Percentiles rank a stretch among this genome's conserved stretches.
Evolutionary conservation across 257 asterid species (phyloP).

Genomic region (Parsonsia alboflavescens): DNA sequence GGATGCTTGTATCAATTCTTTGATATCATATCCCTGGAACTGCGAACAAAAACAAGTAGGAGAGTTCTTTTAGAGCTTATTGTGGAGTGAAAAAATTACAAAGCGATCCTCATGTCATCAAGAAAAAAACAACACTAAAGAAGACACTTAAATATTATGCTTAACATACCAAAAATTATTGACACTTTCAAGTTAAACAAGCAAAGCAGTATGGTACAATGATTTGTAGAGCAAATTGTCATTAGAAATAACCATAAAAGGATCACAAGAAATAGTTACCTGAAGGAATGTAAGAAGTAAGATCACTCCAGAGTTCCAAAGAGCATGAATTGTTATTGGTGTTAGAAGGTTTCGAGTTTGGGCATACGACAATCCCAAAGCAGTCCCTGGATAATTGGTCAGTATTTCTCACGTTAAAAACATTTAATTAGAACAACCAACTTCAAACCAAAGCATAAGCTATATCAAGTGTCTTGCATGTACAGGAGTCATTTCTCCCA

Average conservation of each 20-base stretch:
- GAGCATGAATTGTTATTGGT: slow-evolving; percentile 78
- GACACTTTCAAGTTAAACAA: no score
- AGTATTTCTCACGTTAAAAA: slow-evolving; percentile 1
- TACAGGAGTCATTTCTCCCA: background rate
- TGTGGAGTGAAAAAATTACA: background rate
- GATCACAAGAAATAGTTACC: slow-evolving; percentile 33
- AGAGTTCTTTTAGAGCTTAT: background rate
- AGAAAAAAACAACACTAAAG: background rate
- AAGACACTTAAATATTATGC: background rate
- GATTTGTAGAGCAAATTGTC: no score
- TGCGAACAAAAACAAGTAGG: slow-evolving; percentile 23
- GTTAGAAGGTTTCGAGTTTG: slow-evolving; percentile 91
- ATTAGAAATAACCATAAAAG: background rate
- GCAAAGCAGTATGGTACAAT: no score
- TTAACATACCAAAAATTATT: no score
- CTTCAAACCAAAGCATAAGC: background rate
- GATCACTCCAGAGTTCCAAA: slow-evolving; percentile 94
- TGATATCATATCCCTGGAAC: slow-evolving; percentile 93
- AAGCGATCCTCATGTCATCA: background rate
- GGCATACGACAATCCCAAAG: slow-evolving; percentile 83
- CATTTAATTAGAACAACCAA: background rate
- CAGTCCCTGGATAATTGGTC: slow-evolving; percentile 42
- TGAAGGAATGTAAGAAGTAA: slow-evolving; percentile 83
- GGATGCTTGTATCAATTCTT: slow-evolving; percentile 62
- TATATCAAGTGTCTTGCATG: background rate